Conservation (phyloP, 1,139 yeast species). For the Suhomyces guaymorum region DNA sequence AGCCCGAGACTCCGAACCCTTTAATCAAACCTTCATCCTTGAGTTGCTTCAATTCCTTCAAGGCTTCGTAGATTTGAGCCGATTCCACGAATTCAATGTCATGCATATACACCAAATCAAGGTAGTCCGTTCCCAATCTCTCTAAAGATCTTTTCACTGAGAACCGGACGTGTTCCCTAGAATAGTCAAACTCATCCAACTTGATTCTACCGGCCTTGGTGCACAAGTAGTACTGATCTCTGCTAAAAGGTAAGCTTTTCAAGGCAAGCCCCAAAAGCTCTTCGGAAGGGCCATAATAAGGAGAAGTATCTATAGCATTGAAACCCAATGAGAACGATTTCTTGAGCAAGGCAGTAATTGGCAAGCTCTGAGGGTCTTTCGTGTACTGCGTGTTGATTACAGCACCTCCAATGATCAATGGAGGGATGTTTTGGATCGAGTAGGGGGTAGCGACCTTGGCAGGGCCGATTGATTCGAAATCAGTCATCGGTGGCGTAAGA, state of each 20-base stretch:
- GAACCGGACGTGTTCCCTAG: constrained; percentile 54
- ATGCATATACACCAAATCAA: constrained; percentile 83
- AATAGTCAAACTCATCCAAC: constrained; percentile 73
- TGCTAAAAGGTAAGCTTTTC: constrained; percentile 40
- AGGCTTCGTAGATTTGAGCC: constrained; percentile 58
- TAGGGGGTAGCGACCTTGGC: constrained; percentile 20
- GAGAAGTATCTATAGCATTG: constrained; percentile 84
- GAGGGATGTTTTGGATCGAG: constrained; percentile 46
- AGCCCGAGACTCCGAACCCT: constrained; percentile 82
- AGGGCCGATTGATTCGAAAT: constrained; percentile 9
- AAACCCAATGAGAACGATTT: constrained; percentile 68
- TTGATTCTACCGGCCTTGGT: constrained; percentile 84
- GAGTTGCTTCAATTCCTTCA: constrained; percentile 56
- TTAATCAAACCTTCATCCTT: constrained; percentile 64
- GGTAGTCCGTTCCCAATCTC: constrained; percentile 62
- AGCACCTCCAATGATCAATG: constrained; percentile 81
- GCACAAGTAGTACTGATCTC: constrained; percentile 70
- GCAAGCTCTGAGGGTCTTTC: constrained; percentile 59
- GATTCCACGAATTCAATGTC: constrained; percentile 80
- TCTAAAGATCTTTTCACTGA: constrained; percentile 68
- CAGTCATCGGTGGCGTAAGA: too few relatives aligned
- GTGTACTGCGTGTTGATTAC: constrained; percentile 79
- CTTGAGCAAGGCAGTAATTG: constrained; percentile 57
- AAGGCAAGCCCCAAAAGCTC: constrained; percentile 69
- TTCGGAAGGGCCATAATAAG: constrained; percentile 92